These are phyloP conservation scores for Ascoidea asiatica DNA, from an alignment of 805 yeast genomes.

Conservation along the genomic window DNA sequence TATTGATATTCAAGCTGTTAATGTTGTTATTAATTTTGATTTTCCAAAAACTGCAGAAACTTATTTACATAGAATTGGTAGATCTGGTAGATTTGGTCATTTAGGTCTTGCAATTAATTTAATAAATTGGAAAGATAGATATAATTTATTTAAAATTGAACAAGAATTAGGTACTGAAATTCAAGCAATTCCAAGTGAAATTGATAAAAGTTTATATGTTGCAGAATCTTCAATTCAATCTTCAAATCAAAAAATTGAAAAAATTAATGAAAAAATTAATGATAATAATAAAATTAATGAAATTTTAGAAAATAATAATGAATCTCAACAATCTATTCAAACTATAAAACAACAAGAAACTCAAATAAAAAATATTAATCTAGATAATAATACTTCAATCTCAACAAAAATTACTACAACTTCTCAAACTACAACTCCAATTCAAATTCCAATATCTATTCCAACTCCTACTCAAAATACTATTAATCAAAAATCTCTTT, in stretches of 20 bases:
- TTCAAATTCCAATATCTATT: too few species aligned
- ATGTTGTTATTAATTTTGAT: constrained; percentile 94
- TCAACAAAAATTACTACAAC: too few species aligned
- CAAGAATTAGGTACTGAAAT: constrained; percentile 96
- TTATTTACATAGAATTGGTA: constrained; percentile 94
- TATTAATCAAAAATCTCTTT: constrained; percentile 46
- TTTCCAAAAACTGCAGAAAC: constrained; percentile 98
- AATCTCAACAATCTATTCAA: too few species aligned
- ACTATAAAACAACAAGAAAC: too few species aligned
- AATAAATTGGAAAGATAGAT: constrained; percentile 94
- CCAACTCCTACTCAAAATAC: constrained; percentile 86
- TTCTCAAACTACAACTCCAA: too few species aligned
- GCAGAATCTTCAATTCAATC: too few species aligned
- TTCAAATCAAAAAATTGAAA: too few species aligned
- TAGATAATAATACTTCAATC: too few species aligned
- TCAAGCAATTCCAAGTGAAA: constrained; percentile 89
- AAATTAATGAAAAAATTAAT: too few species aligned
- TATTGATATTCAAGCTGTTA: constrained; percentile 97
- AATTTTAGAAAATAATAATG: too few species aligned
- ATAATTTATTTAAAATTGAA: constrained; percentile 85
- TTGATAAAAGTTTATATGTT: constrained; percentile 81
- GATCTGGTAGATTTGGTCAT: constrained; percentile 98
- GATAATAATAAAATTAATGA: too few species aligned
- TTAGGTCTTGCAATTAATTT: constrained; percentile 94
- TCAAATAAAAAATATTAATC: too few species aligned